Conservation (phyloP, 1,284 basidiomycete species). For the Sphagnurus paluster region DNA sequence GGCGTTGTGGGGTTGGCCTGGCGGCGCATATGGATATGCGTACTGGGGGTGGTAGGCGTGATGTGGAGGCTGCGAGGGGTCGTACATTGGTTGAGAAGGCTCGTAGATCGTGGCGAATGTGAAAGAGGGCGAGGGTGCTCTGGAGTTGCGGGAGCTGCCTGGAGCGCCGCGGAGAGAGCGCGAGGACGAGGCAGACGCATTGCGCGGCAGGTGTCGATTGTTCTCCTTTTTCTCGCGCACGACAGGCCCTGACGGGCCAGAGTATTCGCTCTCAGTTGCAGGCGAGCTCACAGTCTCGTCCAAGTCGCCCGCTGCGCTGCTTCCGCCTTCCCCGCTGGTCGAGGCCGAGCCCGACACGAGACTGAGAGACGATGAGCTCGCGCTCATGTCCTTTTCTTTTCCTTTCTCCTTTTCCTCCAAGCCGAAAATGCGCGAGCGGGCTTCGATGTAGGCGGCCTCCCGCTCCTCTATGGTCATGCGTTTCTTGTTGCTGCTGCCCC, state of each 20-base stretch:
- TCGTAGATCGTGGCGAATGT: constrained; percentile 72
- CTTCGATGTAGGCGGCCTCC: constrained; percentile 81
- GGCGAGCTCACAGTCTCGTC: constrained; percentile 69
- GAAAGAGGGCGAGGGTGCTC: constrained; percentile 73
- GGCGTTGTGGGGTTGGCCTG: constrained; percentile 33
- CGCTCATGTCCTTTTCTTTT: constrained; percentile 73
- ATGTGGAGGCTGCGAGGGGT: constrained; percentile 44
- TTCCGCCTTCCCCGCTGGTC: constrained; percentile 54
- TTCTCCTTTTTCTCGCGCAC: constrained; percentile 54
- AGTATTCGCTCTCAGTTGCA: constrained; percentile 80
- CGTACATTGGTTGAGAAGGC: constrained; percentile 49
- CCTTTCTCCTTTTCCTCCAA: constrained; percentile 74
- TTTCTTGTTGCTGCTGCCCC: constrained; percentile 57
- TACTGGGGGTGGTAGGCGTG: constrained; percentile 37
- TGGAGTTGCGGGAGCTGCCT: constrained; percentile 63
- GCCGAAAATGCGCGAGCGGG: constrained; percentile 77
- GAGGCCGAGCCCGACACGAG: constrained; percentile 66
- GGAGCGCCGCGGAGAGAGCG: constrained; percentile 58
- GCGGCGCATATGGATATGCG: constrained; percentile 38
- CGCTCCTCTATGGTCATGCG: constrained; percentile 77
- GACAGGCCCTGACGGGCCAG: constrained; percentile 47
- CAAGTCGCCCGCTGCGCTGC: constrained; percentile 59
- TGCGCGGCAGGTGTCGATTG: constrained; percentile 39
- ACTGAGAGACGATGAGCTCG: constrained; percentile 72
- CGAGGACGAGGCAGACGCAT: constrained; percentile 49